A percentile compares a stretch with the other conserved stretches of the same genome.
Conservation (phyloP, 1,139 yeast genomes). For the Yamadazyma buinensis region DNA sequence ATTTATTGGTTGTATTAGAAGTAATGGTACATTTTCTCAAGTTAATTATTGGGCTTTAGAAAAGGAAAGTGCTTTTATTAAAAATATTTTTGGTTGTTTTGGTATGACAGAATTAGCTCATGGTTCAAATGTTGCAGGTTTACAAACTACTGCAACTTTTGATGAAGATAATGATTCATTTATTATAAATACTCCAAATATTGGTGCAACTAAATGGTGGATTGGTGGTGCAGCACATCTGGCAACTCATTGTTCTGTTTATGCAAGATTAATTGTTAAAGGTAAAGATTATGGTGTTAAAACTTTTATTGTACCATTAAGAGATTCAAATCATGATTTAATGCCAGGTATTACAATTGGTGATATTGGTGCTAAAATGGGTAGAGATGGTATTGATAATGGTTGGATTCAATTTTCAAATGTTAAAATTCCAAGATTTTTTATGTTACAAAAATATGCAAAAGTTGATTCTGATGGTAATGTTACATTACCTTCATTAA, state of each 20-base stretch:
- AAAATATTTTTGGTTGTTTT: slow-evolving; percentile 82
- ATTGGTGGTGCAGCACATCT: slow-evolving; percentile 97
- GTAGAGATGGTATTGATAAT: slow-evolving; percentile 83
- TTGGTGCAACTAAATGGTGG: slow-evolving; percentile 97
- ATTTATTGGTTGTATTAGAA: slow-evolving; percentile 43
- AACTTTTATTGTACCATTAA: slow-evolving; percentile 83
- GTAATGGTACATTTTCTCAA: slow-evolving; percentile 52
- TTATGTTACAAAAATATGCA: slow-evolving; percentile 78
- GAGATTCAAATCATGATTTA: slow-evolving; percentile 69
- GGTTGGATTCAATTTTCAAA: slow-evolving; percentile 91
- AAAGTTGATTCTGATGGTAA: slow-evolving; percentile 66
- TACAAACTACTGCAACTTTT: slow-evolving; percentile 85
- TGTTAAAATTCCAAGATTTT: slow-evolving; percentile 79
- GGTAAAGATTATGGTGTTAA: slow-evolving; percentile 89
- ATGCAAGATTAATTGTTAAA: slow-evolving; percentile 76
- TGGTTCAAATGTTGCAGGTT: slow-evolving; percentile 89
- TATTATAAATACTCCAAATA: slow-evolving; percentile 77
- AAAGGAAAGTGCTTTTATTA: slow-evolving; percentile 64
- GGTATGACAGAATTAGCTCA: slow-evolving; percentile 95
- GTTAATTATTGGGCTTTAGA: slow-evolving; percentile 71
- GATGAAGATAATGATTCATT: slow-evolving; percentile 65
- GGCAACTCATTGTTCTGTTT: slow-evolving; percentile 78
- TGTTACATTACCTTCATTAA: slow-evolving; percentile 74
- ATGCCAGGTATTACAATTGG: slow-evolving; percentile 81
- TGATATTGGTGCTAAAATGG: slow-evolving; percentile 93